Percentiles rank a stretch among this genome's conserved stretches.
phyloP scores from a whole-genome alignment of 2,329 filamentous ascomycete species.

The Hirsutella minnesotensis region DNA sequence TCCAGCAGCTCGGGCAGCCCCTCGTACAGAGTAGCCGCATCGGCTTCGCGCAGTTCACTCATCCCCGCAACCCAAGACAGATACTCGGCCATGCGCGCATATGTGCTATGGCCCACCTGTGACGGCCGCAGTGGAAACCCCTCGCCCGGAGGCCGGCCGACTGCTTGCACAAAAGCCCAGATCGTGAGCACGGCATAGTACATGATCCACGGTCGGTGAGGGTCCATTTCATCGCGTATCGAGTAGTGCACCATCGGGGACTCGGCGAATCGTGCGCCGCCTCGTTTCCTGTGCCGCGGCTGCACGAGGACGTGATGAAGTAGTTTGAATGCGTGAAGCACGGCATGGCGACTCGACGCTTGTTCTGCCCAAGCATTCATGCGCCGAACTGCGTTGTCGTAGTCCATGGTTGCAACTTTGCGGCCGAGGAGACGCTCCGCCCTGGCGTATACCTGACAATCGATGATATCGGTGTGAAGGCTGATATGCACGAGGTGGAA shows the following conservation, averaged over 20 bases:
- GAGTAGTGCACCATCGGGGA: constrained; percentile 46
- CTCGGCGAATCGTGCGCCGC: constrained; percentile 13
- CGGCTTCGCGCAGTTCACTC: constrained; percentile 56
- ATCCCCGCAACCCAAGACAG: constrained; percentile 55
- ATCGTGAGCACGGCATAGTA: constrained; percentile 80
- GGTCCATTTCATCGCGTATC: constrained; percentile 64
- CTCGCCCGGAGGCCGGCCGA: constrained; percentile 45
- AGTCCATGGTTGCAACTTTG: constrained; percentile 65
- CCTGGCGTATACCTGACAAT: constrained; percentile 81
- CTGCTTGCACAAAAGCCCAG: constrained; percentile 75
- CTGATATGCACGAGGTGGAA: constrained; percentile 85
- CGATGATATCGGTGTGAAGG: constrained; percentile 77
- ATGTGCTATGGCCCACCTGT: constrained; percentile 21
- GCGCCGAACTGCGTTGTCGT: constrained; percentile 57
- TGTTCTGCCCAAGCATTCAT: constrained; percentile 73
- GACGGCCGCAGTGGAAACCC: constrained; percentile 34
- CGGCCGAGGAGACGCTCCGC: constrained; percentile 67
- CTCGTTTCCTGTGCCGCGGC: constrained; percentile 28
- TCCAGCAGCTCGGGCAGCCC: constrained; percentile 34
- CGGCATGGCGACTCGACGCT: constrained; percentile 65
- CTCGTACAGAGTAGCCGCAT: constrained; percentile 52
- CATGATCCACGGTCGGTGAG: constrained; percentile 82
- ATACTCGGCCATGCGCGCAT: constrained; percentile 27
- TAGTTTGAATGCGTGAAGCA: constrained; percentile 75
- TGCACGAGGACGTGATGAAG: constrained; percentile 61